Conservation (phyloP, 768 basidiomycete genomes). For the Naganishia friedmannii region DNA sequence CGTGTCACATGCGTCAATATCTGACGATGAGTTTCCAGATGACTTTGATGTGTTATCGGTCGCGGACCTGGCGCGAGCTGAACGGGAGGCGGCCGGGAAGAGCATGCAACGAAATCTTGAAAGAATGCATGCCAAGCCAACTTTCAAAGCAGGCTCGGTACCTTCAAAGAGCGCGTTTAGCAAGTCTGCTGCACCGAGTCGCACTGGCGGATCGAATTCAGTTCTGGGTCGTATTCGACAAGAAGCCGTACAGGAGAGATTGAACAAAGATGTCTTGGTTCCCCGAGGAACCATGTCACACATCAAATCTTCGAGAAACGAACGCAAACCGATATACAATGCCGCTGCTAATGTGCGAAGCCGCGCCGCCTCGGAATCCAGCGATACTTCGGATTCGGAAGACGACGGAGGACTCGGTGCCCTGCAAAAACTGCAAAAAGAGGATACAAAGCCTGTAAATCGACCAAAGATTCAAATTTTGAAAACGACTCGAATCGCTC, state of each 20-base stretch:
- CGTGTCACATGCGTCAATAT: background rate
- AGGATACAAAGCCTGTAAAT: conserved; percentile 47
- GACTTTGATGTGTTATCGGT: conserved; percentile 5
- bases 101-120: conserved; percentile 22
- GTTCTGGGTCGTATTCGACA: conserved; percentile 28
- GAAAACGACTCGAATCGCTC: conserved; percentile 7
- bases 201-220: conserved; percentile 6
- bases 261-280: conserved; percentile 19
- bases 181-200: conserved; percentile 11
- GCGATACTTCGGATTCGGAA: conserved; percentile 31
- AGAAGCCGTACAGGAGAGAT: conserved; percentile 24
- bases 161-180: conserved; percentile 8
- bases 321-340: conserved; percentile 12
- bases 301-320: background rate
- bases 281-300: conserved; percentile 13
- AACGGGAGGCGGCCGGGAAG: conserved; percentile 19
- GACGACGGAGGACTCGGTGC: conserved; percentile 55
- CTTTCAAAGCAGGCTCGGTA: conserved; percentile 39
- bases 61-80: conserved; percentile 13
- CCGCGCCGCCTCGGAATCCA: conserved; percentile 21
- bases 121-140: conserved; percentile 29
- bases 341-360: conserved; percentile 12
- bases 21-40: conserved; percentile 39
- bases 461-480: conserved; percentile 21
- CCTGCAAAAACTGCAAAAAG: conserved; percentile 63